Percentiles rank a stretch among this genome's conserved stretches.
Evolutionary conservation across 805 yeast species (phyloP).

Genomic region (Priceomyces medius): DNA sequence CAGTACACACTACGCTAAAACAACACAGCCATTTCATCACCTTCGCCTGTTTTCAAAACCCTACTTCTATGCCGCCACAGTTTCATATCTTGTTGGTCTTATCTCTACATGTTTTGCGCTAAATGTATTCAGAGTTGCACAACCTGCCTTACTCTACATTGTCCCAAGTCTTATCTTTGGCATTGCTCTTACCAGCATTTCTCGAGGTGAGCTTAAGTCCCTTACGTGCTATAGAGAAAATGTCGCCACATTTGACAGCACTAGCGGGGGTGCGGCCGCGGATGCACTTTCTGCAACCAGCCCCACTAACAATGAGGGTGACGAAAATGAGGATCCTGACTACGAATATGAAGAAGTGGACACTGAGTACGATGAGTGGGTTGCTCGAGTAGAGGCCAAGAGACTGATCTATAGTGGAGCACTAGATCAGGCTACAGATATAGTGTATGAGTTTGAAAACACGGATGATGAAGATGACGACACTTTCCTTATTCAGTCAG

Average conservation of each 20-base stretch:
- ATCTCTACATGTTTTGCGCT: conserved; percentile 41
- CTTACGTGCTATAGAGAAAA: conserved; percentile 41
- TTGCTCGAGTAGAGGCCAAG: conserved; percentile 17
- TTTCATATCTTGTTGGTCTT: conserved; percentile 51
- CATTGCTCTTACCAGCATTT: conserved; percentile 31
- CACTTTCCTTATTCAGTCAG: conserved; percentile 16
- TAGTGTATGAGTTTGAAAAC: conserved; percentile 11
- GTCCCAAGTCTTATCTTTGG: conserved; percentile 47
- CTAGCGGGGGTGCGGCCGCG: conserved; percentile 3
- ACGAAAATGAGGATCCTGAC: conserved; percentile 18
- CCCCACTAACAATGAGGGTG: conserved; percentile 5
- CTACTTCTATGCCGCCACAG: conserved; percentile 47
- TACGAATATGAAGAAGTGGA: conserved; percentile 10
- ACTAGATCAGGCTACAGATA: conserved; percentile 13
- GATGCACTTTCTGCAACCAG: not conserved
- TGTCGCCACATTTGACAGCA: conserved; percentile 14
- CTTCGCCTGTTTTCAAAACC: conserved; percentile 36
- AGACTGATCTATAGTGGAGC: conserved; percentile 11
- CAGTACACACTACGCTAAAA: conserved; percentile 26
- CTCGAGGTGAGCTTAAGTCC: conserved; percentile 39
- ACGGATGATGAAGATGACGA: conserved; percentile 18
- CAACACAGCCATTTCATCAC: conserved; percentile 39
- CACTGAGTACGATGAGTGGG: conserved; percentile 21
- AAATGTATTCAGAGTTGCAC: conserved; percentile 45
- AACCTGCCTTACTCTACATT: conserved; percentile 66